These are phyloP conservation scores for Lichtheimia ramosa DNA, from an alignment of 371 early-diverging fungal genomes.

Conservation along the genomic window DNA sequence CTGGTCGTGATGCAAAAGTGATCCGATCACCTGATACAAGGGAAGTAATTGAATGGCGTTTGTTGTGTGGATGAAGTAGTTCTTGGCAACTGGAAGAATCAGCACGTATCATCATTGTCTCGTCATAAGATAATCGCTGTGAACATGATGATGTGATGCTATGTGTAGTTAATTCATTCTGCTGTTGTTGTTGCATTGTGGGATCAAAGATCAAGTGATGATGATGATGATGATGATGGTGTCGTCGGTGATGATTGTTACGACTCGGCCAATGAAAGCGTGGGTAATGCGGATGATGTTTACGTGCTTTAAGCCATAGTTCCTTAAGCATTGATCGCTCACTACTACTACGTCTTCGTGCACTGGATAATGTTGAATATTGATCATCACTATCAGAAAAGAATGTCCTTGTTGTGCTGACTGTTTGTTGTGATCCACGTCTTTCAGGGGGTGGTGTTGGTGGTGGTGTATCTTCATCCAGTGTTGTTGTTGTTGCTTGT, in stretches of 20 bases:
- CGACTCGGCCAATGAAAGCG: slow-evolving; percentile 25
- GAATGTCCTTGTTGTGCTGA: slow-evolving; percentile 16
- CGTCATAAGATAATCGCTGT: neutral
- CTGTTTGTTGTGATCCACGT: slow-evolving; percentile 34
- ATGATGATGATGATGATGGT: neutral
- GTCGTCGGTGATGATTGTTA: slow-evolving; percentile 10
- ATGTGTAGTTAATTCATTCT: neutral
- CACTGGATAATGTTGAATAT: slow-evolving; percentile 25
- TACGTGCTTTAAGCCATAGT: slow-evolving; percentile 34
- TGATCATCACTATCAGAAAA: slow-evolving; percentile 28
- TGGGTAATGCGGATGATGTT: slow-evolving; percentile 34
- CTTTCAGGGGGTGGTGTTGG: slow-evolving; percentile 10
- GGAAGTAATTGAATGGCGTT: slow-evolving; percentile 32
- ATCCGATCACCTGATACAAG: slow-evolving; percentile 22
- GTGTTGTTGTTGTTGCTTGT: no score
- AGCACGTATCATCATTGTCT: neutral
- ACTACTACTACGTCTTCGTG: slow-evolving; percentile 23
- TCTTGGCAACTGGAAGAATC: slow-evolving; percentile 20
- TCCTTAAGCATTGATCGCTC: slow-evolving; percentile 27
- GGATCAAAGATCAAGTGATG: neutral
- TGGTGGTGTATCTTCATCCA: neutral
- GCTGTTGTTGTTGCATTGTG: neutral
- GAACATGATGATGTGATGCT: neutral
- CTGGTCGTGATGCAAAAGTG: slow-evolving; percentile 22
- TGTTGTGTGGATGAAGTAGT: slow-evolving; percentile 10